These are phyloP conservation scores for Tuber melanosporum DNA, from an alignment of 495 filamentous ascomycete species.

Conservation along the genomic window DNA sequence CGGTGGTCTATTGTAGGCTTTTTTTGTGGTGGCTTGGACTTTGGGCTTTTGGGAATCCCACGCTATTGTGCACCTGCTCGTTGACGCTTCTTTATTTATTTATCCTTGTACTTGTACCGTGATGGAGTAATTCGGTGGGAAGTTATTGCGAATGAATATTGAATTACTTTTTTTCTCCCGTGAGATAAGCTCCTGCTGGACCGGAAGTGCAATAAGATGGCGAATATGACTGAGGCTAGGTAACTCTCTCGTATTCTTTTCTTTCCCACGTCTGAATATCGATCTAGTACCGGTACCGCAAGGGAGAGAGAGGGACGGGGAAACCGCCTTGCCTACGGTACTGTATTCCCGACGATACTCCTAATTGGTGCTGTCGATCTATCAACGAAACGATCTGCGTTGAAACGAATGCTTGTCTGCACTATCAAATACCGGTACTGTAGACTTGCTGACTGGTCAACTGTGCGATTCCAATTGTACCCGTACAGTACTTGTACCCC, in stretches of 20 bases:
- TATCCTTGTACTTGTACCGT: neutral
- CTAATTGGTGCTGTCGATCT: neutral
- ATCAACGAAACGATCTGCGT: neutral
- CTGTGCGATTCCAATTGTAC: neutral
- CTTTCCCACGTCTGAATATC: neutral
- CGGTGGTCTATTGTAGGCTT: neutral
- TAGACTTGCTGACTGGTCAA: neutral
- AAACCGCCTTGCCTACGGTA: neutral
- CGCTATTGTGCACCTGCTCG: neutral
- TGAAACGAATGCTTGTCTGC: neutral
- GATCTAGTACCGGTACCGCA: neutral
- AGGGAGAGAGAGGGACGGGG: neutral
- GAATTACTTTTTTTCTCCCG: neutral
- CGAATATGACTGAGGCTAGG: neutral
- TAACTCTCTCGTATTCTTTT: neutral
- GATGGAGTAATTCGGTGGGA: neutral
- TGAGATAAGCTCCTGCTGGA: neutral
- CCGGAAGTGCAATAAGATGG: neutral
- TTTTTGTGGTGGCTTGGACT: neutral
- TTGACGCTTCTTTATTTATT: neutral
- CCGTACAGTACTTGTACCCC: neutral
- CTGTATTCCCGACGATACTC: neutral
- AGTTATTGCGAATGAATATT: neutral
- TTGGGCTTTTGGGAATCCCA: neutral
- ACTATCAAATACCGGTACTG: neutral